Base-by-base conservation (phyloP, 345 rosid species). In the Erysimum cheiranthoides region DNA sequence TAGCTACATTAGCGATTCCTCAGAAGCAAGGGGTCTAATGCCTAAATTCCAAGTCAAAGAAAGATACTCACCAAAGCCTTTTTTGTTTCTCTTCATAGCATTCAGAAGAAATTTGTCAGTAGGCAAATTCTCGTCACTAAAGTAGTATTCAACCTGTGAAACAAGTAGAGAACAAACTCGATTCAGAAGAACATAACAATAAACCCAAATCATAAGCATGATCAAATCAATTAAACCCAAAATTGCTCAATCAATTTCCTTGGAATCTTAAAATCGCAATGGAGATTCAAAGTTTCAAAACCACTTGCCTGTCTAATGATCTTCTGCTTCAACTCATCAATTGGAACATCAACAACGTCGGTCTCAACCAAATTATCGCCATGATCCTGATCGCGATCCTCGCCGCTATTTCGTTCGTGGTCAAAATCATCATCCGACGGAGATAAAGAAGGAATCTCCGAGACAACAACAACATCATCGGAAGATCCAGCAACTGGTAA, bases 101-200 rank as follows among this genome's bases (percentile, higher is more conserved):
- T 74, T 78, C 69, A 85, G 73, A 86, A 92, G 79, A 73, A 89
- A 75, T 68, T 90, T 94, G 81, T 94, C 98, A 5, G 85, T 82
- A 25, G 84, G 92, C 80, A 94, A 80, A 83, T 94, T 94, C 73
- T 89, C 97, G 63, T 92, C 96, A 61, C 98, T 88, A 71, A 94
- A 94, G 71, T 94, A 94, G 53, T 92, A 90, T 61, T 94, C 97
- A 74, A 88, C 98, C 98, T 94, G 66, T 94, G 66, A 67, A 85
- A 73, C 68, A 79, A 16, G 12, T 36, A 61, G 12, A 61, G 12
- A 49, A 27, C 30, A 64, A 6, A 32, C 65, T 25, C 36, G 0
- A 27, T 49, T 62, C 8, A 45, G 2, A 60, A 42, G 32, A 59
- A 46, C 31, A 69, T 11, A 52, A 8, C 8, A 43, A 13, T 21